Conservation (phyloP, 495 filamentous ascomycete genomes). For the Parathielavia appendiculata region DNA sequence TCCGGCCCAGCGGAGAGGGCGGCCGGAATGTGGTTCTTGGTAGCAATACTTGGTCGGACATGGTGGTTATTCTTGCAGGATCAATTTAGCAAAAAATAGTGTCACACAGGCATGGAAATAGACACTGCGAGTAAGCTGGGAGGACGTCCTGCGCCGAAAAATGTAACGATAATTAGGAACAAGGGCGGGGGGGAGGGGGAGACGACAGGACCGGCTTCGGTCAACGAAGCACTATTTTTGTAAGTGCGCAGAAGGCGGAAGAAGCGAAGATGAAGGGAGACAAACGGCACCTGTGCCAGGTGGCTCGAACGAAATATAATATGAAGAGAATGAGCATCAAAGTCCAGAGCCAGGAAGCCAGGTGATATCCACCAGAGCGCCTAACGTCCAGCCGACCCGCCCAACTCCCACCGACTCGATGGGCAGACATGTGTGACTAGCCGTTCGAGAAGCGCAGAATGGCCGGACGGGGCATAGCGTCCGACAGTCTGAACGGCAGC, state of each 20-base stretch:
- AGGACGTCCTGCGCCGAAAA: slow-evolving; percentile 43
- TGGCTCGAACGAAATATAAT: slow-evolving; percentile 30
- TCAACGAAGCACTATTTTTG: slow-evolving; percentile 46
- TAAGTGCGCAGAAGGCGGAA: slow-evolving; percentile 32
- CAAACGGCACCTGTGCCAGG: slow-evolving; percentile 20
- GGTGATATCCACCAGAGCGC: slow-evolving; percentile 28
- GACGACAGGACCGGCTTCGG: slow-evolving; percentile 45
- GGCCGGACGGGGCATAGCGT: slow-evolving; percentile 7
- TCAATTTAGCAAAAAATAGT: slow-evolving; percentile 21
- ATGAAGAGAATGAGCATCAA: slow-evolving; percentile 18
- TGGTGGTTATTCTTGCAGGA: slow-evolving; percentile 40
- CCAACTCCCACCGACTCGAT: neutral
- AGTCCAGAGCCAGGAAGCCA: slow-evolving; percentile 4
- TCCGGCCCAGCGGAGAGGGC: slow-evolving; percentile 63
- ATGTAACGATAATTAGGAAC: slow-evolving; percentile 29
- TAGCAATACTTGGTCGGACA: slow-evolving; percentile 54
- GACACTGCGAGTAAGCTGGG: slow-evolving; percentile 21
- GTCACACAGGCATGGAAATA: slow-evolving; percentile 25
- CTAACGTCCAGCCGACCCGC: slow-evolving; percentile 19
- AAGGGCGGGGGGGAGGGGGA: slow-evolving; percentile 17
- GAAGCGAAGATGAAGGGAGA: slow-evolving; percentile 30
- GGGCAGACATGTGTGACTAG: slow-evolving; percentile 19
- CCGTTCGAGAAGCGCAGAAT: slow-evolving; percentile 16
- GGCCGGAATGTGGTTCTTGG: slow-evolving; percentile 56
- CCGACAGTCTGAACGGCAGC: slow-evolving; percentile 2